phyloP scores from a whole-genome alignment of 495 filamentous ascomycete genomes.

The Aspergillus conjunctus region DNA sequence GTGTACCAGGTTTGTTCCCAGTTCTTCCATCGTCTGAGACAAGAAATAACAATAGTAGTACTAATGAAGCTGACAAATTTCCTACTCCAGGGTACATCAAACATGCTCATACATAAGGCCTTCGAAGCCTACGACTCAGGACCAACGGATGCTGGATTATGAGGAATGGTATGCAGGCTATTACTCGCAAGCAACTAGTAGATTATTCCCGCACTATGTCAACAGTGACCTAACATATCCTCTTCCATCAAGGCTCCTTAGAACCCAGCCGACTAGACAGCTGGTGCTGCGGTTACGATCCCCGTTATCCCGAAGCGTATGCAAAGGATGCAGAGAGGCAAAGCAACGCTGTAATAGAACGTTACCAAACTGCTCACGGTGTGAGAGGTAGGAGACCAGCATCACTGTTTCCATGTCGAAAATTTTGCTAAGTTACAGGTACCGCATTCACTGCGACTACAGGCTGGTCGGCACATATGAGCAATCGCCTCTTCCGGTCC shows the following conservation, averaged over 20 bases:
- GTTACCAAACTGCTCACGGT: neutral
- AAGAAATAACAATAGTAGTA: no score
- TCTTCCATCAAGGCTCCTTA: no score
- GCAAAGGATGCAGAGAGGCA: neutral
- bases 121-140: no score
- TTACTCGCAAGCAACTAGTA: no score
- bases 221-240: no score
- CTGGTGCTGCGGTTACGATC: neutral
- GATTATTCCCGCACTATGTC: no score
- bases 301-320: neutral
- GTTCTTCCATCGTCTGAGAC: neutral
- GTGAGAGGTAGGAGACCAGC: neutral
- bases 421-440: neutral
- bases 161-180: no score
- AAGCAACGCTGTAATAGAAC: neutral
- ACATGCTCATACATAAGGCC: no score
- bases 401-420: no score
- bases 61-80: neutral
- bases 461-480: neutral
- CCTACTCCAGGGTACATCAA: no score
- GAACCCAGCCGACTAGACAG: neutral
- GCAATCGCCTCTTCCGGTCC: no score
- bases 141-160: no score
- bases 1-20: conserved; percentile 1
- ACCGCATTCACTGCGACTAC: neutral